Conservation (phyloP, 2,329 filamentous ascomycete genomes). For the Microsporum ferrugineum region DNA sequence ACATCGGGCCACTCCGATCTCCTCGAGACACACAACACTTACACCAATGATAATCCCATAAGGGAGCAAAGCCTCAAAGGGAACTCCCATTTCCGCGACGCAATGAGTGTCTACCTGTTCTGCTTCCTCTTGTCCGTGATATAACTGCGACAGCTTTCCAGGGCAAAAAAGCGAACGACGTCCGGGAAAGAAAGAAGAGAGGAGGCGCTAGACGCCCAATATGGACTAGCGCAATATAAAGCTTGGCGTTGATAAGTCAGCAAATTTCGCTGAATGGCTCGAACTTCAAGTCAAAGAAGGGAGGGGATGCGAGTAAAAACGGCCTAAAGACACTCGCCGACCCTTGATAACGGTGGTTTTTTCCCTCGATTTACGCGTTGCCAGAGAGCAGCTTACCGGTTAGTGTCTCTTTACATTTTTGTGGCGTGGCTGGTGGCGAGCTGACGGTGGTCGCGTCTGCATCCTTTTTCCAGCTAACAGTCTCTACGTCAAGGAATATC, state of each 20-base stretch:
- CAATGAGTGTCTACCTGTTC: neutral
- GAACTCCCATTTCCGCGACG: conserved; percentile 45
- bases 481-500: neutral
- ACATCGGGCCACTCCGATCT: conserved; percentile 9
- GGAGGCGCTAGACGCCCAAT: conserved; percentile 3
- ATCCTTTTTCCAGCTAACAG: neutral
- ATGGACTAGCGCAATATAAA: conserved; percentile 5
- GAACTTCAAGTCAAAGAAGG: conserved; percentile 13
- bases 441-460: neutral
- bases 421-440: neutral
- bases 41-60: conserved; percentile 53
- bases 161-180: neutral
- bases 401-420: neutral
- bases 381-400: neutral
- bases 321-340: neutral
- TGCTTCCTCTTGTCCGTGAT: neutral
- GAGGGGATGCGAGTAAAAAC: conserved; percentile 8
- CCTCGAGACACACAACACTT: conserved; percentile 24
- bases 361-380: neutral
- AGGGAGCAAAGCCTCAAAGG: conserved; percentile 54
- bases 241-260: conserved; percentile 17
- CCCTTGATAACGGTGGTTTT: neutral
- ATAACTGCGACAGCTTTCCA: neutral
- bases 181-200: neutral
- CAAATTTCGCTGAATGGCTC: conserved; percentile 12